Percentiles rank a stretch among this genome's conserved stretches.
phyloP scores from a whole-genome alignment of 2,329 filamentous ascomycete species.

The Incumbomyces delicatus region DNA sequence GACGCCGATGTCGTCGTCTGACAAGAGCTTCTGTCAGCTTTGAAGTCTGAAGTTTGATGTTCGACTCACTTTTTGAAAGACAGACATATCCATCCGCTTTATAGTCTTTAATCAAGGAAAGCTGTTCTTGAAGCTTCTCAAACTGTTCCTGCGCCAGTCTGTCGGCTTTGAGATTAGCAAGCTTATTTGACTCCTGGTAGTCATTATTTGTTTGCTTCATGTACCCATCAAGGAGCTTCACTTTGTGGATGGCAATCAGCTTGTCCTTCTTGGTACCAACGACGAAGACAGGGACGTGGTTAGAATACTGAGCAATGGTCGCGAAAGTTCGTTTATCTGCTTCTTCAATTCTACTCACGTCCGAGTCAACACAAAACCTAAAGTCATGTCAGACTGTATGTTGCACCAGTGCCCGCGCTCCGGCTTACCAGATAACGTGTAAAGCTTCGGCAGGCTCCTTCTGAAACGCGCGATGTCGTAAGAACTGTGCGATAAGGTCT shows the following conservation, averaged over 20 bases:
- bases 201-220: slow-evolving; percentile 14
- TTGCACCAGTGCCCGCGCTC: too few relatives aligned
- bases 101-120: slow-evolving; percentile 17
- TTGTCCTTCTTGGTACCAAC: slow-evolving; percentile 28
- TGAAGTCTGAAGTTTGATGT: neutral
- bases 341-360: slow-evolving; percentile 26
- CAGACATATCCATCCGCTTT: slow-evolving; percentile 20
- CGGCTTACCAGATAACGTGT: slow-evolving; percentile 25
- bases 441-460: slow-evolving; percentile 23
- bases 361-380: slow-evolving; percentile 29
- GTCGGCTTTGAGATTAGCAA: slow-evolving; percentile 18
- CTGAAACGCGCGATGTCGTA: slow-evolving; percentile 24
- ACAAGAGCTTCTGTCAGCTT: neutral
- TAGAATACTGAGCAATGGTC: slow-evolving; percentile 24
- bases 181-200: slow-evolving; percentile 21
- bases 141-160: slow-evolving; percentile 18
- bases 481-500: slow-evolving; percentile 23
- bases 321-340: slow-evolving; percentile 26
- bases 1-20: slow-evolving; percentile 24
- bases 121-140: slow-evolving; percentile 13
- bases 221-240: slow-evolving; percentile 16
- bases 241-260: slow-evolving; percentile 22
- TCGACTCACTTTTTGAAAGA: slow-evolving; percentile 17
- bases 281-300: slow-evolving; percentile 27
- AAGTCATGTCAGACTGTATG: too few relatives aligned